Conservation (phyloP, 2,329 filamentous ascomycete species). For the Alternaria metachromatica region DNA sequence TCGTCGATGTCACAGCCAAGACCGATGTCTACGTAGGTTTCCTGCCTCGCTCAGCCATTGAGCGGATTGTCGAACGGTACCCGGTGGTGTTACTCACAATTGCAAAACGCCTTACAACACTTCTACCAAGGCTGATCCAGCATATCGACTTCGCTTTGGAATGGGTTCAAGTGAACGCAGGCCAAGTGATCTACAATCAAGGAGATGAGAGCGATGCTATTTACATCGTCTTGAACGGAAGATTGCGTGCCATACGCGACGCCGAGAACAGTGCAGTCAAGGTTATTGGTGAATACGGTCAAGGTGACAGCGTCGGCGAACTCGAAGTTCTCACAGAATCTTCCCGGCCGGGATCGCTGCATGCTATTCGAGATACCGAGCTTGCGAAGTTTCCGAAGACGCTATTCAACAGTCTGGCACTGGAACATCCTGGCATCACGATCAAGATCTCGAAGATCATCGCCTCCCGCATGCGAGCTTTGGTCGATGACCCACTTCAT, state of each 20-base stretch:
- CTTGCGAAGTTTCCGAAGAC: slow-evolving; percentile 95
- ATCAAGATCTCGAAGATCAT: slow-evolving; percentile 99
- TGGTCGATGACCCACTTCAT: slow-evolving; percentile 81
- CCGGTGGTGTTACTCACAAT: slow-evolving; percentile 93
- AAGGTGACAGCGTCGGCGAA: slow-evolving; percentile 97
- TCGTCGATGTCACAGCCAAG: slow-evolving; percentile 95
- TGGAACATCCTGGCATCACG: slow-evolving; percentile 96
- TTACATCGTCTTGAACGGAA: slow-evolving; percentile 95
- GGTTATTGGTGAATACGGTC: slow-evolving; percentile 89
- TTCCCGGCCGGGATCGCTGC: slow-evolving; percentile 84
- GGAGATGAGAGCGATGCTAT: slow-evolving; percentile 97
- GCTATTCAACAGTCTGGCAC: slow-evolving; percentile 94
- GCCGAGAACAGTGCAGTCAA: slow-evolving; percentile 80
- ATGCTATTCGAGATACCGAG: slow-evolving; percentile 96
- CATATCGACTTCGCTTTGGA: slow-evolving; percentile 98
- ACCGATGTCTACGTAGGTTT: slow-evolving; percentile 99
- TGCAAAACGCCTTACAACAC: slow-evolving; percentile 89
- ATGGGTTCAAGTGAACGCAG: slow-evolving; percentile 96
- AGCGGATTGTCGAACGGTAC: slow-evolving; percentile 90
- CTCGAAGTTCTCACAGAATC: slow-evolving; percentile 97
- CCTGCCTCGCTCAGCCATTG: slow-evolving; percentile 80
- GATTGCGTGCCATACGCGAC: slow-evolving; percentile 83
- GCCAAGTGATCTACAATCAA: slow-evolving; percentile 92
- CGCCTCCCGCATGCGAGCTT: slow-evolving; percentile 87
- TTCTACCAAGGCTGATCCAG: slow-evolving; percentile 86